Evolutionary conservation across 306 rosid species (phyloP), one percentile per base, ranked within the genome.

Genomic region (Gastrolobium bilobum): DNA sequence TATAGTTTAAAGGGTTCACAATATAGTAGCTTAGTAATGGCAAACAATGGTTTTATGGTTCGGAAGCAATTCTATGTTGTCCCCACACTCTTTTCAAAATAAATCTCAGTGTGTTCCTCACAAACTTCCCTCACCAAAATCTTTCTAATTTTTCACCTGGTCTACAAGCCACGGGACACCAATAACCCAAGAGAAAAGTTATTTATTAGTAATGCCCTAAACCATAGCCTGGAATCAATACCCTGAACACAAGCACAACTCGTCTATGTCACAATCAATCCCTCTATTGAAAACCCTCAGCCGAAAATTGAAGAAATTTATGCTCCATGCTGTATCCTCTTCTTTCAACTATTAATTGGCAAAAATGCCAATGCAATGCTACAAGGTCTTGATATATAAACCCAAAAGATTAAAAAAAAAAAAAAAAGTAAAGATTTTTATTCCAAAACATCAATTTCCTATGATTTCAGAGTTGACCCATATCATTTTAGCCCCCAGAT

Each of bases 361-460:
- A 51, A 54, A 52, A 50, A 33, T 26, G 51, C 35, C 44, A 53
- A 54, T 7, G 0, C 26, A 20, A 20, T 20, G 26, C 26, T 0
- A 30, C 7, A 31, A 68, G 51, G 2, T 54, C 13, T 5, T 63
- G 39, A 48, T 0, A 65, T 53, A n/a, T n/a, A 54, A 69, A 56
- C 75, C 79, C 80, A 51, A 51, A 14, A 1, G 0, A 14, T n/a
- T 59, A 65, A 62, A 59, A 8, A 3, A 15, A 65, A 62, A 59
- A 8, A 3, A 15, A 39, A 11, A 5, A 56, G 26, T 6, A 6
- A 2, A 7, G 20, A 64, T 5, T 42, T 51, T 67, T 15, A 20
- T 34, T 26, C 39, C 42, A 59, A 68, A 10, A 10, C 10, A 13
- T 31, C 9, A 73, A 78, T 9, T 46, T 71, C 71, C 0, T 11